These are phyloP conservation scores for Ambrosiella xylebori DNA, from an alignment of 2,329 filamentous ascomycete species.

Conservation along the genomic window DNA sequence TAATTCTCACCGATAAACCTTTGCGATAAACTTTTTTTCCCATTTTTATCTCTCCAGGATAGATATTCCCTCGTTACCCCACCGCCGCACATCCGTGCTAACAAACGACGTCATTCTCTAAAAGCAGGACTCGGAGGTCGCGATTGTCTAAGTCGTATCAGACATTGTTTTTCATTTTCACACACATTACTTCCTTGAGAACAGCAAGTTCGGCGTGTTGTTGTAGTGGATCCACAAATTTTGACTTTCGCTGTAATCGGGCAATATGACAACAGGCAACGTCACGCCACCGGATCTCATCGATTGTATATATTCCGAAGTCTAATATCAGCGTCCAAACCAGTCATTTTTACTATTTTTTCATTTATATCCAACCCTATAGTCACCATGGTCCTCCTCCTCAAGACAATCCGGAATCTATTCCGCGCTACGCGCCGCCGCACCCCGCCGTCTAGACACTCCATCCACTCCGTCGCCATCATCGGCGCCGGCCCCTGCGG, in stretches of 20 bases:
- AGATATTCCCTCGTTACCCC: too few relatives aligned
- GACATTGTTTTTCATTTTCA: too few relatives aligned
- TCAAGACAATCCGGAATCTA: not conserved
- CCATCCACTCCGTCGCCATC: slow-evolving; percentile 41
- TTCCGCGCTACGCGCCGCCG: not conserved
- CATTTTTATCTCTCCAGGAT: too few relatives aligned
- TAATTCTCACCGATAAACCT: too few relatives aligned
- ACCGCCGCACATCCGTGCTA: too few relatives aligned
- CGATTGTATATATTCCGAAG: too few relatives aligned
- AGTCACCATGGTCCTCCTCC: not conserved
- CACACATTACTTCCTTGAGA: too few relatives aligned
- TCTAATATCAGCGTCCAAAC: too few relatives aligned
- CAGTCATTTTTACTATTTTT: not conserved
- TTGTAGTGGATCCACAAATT: not conserved
- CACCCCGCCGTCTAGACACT: not conserved
- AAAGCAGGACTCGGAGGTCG: too few relatives aligned
- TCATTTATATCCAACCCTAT: not conserved
- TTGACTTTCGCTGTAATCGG: not conserved
- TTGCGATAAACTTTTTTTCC: too few relatives aligned
- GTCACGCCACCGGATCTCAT: not conserved
- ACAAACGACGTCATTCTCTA: too few relatives aligned
- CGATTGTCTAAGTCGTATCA: too few relatives aligned
- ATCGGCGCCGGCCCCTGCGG: slow-evolving; percentile 73
- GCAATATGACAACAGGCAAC: not conserved
- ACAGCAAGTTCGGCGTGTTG: not conserved